A percentile compares a stretch with the other conserved stretches of the same genome.
phyloP scores from a whole-genome alignment of 441 rosid genomes.

The Erodium texanum region DNA sequence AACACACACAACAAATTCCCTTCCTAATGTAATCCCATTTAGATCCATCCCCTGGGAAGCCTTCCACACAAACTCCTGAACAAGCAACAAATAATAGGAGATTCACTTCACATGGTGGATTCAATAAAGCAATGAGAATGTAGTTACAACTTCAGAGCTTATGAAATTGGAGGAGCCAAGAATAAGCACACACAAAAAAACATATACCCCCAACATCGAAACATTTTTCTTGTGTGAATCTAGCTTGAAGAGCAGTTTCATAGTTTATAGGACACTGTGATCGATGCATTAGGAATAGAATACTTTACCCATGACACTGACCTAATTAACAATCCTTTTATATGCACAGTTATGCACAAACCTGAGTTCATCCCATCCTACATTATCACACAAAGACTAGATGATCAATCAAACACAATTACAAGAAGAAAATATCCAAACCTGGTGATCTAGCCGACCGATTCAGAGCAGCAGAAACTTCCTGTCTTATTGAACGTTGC shows the following conservation, averaged over 20 bases:
- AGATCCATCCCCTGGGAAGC: slow-evolving; percentile 34
- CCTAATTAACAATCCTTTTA: too few relatives aligned
- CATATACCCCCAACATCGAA: too few relatives aligned
- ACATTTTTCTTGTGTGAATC: too few relatives aligned
- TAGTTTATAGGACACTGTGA: too few relatives aligned
- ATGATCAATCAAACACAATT: not conserved
- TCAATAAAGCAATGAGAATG: not conserved
- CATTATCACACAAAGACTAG: not conserved
- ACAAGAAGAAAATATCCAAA: slow-evolving; percentile 13
- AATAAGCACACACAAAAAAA: not conserved
- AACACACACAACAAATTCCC: slow-evolving; percentile 77
- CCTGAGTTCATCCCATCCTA: too few relatives aligned
- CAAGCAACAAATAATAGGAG: slow-evolving; percentile 9
- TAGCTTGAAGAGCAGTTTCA: too few relatives aligned
- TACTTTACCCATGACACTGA: too few relatives aligned
- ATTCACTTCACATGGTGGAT: not conserved
- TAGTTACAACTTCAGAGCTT: not conserved
- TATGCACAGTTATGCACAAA: too few relatives aligned
- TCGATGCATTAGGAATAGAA: too few relatives aligned
- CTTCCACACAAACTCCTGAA: slow-evolving; percentile 36
- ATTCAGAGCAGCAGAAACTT: slow-evolving; percentile 81
- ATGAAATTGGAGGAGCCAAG: not conserved
- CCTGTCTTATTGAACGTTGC: slow-evolving; percentile 83
- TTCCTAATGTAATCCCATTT: slow-evolving; percentile 75
- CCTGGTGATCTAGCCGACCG: slow-evolving; percentile 53